Percentiles rank a stretch among this genome's conserved stretches.
Conservation (phyloP, 1,284 basidiomycete species). For the Sphaerobolus stellatus region DNA sequence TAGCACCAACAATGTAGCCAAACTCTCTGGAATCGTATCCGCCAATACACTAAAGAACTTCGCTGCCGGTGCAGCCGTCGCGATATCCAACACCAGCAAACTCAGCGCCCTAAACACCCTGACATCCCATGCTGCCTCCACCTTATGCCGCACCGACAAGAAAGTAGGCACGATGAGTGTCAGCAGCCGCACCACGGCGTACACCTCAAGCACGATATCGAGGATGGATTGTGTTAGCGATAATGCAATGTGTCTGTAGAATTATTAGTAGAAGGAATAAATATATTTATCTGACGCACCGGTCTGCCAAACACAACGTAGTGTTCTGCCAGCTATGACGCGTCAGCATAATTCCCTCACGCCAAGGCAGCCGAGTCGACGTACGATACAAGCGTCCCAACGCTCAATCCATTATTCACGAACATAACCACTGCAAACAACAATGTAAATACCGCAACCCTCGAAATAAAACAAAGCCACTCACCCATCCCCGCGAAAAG, state of each 20-base stretch:
- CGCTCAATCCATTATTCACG: conserved; percentile 41
- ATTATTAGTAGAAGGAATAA: too few species aligned
- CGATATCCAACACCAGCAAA: conserved; percentile 45
- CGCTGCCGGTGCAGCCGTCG: conserved; percentile 44
- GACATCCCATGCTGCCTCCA: conserved; percentile 28
- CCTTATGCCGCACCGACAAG: conserved; percentile 26
- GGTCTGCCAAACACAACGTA: too few species aligned
- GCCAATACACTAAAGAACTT: conserved; percentile 39
- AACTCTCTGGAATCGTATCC: conserved; percentile 48
- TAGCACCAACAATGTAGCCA: conserved; percentile 50
- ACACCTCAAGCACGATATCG: conserved; percentile 43
- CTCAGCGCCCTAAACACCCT: conserved; percentile 38
- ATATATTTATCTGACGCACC: too few species aligned
- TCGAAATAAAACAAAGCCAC: conserved; percentile 17
- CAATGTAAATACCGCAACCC: conserved; percentile 10
- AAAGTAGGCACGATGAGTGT: conserved; percentile 31
- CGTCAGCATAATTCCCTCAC: too few species aligned
- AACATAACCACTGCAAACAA: conserved; percentile 40
- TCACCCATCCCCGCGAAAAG: conserved; percentile 43
- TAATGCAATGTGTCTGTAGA: conserved; percentile 41
- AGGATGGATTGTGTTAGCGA: conserved; percentile 43
- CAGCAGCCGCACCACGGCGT: conserved; percentile 39
- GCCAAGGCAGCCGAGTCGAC: too few species aligned
- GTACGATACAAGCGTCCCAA: conserved; percentile 39
- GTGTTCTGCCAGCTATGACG: too few species aligned